phyloP scores from a whole-genome alignment of 306 rosid genomes.

The Quillaja saponaria region DNA sequence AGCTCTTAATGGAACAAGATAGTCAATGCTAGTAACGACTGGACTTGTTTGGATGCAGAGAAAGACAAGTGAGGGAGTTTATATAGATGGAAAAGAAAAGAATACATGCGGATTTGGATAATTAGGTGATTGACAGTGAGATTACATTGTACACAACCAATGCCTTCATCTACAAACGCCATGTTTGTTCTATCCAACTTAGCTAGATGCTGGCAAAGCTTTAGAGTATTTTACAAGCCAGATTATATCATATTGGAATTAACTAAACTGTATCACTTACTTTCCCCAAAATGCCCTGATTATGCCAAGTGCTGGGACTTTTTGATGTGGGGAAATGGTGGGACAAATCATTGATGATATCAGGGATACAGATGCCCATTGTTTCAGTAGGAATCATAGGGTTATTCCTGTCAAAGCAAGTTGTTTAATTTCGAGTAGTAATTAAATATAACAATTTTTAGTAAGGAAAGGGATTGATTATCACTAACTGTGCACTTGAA shows the following conservation, averaged over 20 bases:
- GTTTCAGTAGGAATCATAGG: neutral
- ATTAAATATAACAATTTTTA: conserved; percentile 4
- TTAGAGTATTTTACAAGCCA: conserved; percentile 62
- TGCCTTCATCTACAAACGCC: conserved; percentile 45
- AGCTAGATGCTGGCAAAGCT: conserved; percentile 39
- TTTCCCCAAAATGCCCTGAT: conserved; percentile 22
- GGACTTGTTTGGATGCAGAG: conserved; percentile 39
- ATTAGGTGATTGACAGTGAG: conserved; percentile 62
- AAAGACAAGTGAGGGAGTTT: conserved; percentile 22
- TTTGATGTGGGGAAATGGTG: neutral
- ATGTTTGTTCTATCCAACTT: conserved; percentile 26
- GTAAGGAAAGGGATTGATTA: conserved; percentile 34
- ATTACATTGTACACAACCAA: conserved; percentile 29
- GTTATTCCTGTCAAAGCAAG: conserved; percentile 19
- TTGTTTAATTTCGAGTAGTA: conserved; percentile 3
- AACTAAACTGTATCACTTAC: conserved; percentile 22
- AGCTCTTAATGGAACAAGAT: conserved; percentile 1
- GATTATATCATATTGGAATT: conserved; percentile 25
- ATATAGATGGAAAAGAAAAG: conserved; percentile 33
- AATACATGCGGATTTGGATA: conserved; percentile 41
- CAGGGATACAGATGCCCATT: no score
- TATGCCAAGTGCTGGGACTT: neutral
- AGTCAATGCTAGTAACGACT: neutral
- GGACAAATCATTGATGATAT: neutral
- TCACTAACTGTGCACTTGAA: conserved; percentile 6